Evolutionary conservation across 129 eudicot species (phyloP).

Genomic region (Flaveria ramosissima): DNA sequence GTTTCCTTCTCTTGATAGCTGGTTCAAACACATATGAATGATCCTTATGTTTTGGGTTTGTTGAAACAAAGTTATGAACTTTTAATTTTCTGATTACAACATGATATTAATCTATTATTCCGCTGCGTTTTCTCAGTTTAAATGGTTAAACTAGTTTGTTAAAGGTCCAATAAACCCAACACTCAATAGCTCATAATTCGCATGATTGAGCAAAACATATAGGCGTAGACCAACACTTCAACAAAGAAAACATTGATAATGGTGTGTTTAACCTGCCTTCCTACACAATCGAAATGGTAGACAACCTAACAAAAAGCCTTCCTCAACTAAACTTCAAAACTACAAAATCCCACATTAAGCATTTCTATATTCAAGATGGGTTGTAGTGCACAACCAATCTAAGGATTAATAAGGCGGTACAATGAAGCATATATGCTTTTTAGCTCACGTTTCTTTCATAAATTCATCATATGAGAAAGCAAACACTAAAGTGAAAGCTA

Average conservation of each 20-base stretch:
- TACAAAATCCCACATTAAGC: background rate
- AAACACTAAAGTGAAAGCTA: slow-evolving; percentile 16
- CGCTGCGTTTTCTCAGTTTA: no score
- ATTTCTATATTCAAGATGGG: background rate
- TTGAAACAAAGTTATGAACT: no score
- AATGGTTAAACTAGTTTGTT: no score
- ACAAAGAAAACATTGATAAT: background rate
- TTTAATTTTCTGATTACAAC: no score
- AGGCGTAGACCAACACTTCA: background rate
- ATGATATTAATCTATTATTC: no score
- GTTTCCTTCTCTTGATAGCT: no score
- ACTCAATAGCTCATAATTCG: background rate
- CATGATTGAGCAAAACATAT: background rate
- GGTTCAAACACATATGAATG: no score
- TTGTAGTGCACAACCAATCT: background rate
- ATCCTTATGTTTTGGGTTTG: no score
- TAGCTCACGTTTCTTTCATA: slow-evolving; percentile 2
- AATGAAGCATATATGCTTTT: background rate
- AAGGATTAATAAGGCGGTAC: background rate
- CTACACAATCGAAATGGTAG: background rate
- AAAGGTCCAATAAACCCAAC: no score
- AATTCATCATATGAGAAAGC: slow-evolving; percentile 10
- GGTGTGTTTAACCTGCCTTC: background rate
- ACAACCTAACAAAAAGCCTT: background rate
- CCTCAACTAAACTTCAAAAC: background rate